Evolutionary conservation across 2,329 filamentous ascomycete genomes (phyloP).

Genomic region (Talaromyces sp.): DNA sequence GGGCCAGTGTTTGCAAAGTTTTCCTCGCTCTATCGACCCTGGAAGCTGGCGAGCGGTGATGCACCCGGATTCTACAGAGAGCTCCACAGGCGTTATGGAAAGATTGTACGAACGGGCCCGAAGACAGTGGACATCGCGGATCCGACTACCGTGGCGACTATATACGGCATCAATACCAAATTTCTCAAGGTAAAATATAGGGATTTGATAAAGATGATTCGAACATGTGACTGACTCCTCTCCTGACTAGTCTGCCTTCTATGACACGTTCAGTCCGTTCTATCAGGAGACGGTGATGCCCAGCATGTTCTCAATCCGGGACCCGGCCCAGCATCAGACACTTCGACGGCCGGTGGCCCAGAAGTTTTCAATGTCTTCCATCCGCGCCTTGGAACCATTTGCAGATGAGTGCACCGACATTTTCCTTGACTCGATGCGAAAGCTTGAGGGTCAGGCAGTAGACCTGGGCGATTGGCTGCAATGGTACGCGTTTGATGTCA

Average conservation of each 20-base stretch:
- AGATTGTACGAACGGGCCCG: constrained; percentile 5
- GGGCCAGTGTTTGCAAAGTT: constrained; percentile 2
- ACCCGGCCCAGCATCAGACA: too few relatives aligned
- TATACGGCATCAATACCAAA: background rate
- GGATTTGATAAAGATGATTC: background rate
- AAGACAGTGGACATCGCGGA: constrained; percentile 6
- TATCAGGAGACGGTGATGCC: too few relatives aligned
- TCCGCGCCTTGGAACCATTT: background rate
- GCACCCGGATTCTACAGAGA: background rate
- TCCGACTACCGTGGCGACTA: background rate
- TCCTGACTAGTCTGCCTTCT: too few relatives aligned
- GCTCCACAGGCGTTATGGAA: constrained; percentile 6
- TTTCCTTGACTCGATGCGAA: constrained; percentile 1
- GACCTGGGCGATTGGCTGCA: constrained; percentile 6
- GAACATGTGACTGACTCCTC: too few relatives aligned
- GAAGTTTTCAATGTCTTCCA: background rate
- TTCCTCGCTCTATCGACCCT: background rate
- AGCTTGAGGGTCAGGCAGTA: constrained; percentile 4
- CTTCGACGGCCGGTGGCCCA: too few relatives aligned
- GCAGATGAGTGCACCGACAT: background rate
- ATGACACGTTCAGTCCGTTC: too few relatives aligned
- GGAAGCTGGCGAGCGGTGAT: background rate
- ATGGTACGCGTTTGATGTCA: constrained; percentile 29
- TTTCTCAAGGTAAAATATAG: constrained; percentile 5
- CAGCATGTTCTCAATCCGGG: too few relatives aligned